Conservation (phyloP, 345 rosid genomes). For the Physaria fendleri region DNA sequence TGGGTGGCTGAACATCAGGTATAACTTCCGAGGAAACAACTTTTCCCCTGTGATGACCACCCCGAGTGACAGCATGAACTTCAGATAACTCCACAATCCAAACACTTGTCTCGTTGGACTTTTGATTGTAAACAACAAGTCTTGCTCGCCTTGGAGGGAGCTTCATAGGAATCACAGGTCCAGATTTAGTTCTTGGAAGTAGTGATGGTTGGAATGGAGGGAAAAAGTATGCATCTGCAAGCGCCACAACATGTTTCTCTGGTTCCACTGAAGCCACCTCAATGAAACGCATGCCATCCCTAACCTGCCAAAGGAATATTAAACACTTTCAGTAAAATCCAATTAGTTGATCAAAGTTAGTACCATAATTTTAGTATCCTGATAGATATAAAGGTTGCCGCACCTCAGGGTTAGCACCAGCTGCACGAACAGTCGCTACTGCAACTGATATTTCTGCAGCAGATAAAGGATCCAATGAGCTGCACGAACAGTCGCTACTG, state of each 20-base stretch:
- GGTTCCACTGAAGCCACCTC: slow-evolving; percentile 89
- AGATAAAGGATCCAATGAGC: no score
- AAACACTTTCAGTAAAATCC: slow-evolving; percentile 23
- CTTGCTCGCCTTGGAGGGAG: slow-evolving; percentile 88
- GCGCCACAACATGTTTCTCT: slow-evolving; percentile 68
- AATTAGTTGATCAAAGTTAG: background rate
- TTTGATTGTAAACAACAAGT: slow-evolving; percentile 72
- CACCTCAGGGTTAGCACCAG: slow-evolving; percentile 95
- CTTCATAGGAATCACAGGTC: slow-evolving; percentile 74
- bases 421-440: no score
- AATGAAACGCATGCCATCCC: slow-evolving; percentile 87
- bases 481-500: slow-evolving; percentile 92
- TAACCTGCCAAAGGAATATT: slow-evolving; percentile 42
- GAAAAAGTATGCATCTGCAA: slow-evolving; percentile 91
- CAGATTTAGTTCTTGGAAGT: slow-evolving; percentile 77
- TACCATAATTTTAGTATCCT: background rate
- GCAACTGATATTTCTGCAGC: no score
- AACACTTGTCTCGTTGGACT: slow-evolving; percentile 73
- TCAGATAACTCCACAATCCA: slow-evolving; percentile 83
- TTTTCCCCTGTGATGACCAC: slow-evolving; percentile 94
- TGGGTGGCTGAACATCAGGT: slow-evolving; percentile 90
- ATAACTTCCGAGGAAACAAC: slow-evolving; percentile 66
- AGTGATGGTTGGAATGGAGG: slow-evolving; percentile 93
- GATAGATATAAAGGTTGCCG: background rate
- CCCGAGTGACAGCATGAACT: slow-evolving; percentile 87